These are phyloP conservation scores for Salinomyces thailandicus DNA, from an alignment of 2,329 filamentous ascomycete species.

Conservation along the genomic window DNA sequence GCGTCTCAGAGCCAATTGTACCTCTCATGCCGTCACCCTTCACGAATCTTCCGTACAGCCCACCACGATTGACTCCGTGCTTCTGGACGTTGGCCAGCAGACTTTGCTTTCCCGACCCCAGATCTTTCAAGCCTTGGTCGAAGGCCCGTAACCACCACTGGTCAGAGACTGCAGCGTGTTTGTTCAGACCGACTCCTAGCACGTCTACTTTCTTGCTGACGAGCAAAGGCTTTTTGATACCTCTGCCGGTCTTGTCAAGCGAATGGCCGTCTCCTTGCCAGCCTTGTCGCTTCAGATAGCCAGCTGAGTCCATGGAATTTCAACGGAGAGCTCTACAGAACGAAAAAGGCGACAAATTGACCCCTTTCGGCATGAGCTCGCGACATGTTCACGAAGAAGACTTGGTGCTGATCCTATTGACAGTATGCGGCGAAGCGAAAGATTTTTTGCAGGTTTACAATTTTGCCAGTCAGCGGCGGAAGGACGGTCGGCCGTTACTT, in stretches of 20 bases:
- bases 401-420: no score
- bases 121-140: conserved; percentile 74
- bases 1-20: conserved; percentile 40
- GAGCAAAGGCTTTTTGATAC: conserved; percentile 72
- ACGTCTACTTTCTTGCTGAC: conserved; percentile 73
- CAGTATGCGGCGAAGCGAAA: no score
- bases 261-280: conserved; percentile 86
- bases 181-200: conserved; percentile 70
- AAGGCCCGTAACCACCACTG: conserved; percentile 98
- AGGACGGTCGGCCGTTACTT: no score
- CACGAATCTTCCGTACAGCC: conserved; percentile 76
- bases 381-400: no score
- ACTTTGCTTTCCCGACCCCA: conserved; percentile 52
- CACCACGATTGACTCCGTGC: conserved; percentile 39
- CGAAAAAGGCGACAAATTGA: no score
- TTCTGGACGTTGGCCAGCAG: conserved; percentile 38
- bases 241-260: conserved; percentile 65
- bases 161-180: conserved; percentile 53
- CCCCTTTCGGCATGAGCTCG: no score
- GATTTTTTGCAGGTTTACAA: no score
- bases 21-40: conserved; percentile 67
- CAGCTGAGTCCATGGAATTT: conserved; percentile 64
- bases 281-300: conserved; percentile 73
- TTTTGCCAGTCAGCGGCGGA: no score
- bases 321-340: no score